Base-by-base conservation (phyloP, 805 yeast genomes). In the Jamesozyma piceae region DNA sequence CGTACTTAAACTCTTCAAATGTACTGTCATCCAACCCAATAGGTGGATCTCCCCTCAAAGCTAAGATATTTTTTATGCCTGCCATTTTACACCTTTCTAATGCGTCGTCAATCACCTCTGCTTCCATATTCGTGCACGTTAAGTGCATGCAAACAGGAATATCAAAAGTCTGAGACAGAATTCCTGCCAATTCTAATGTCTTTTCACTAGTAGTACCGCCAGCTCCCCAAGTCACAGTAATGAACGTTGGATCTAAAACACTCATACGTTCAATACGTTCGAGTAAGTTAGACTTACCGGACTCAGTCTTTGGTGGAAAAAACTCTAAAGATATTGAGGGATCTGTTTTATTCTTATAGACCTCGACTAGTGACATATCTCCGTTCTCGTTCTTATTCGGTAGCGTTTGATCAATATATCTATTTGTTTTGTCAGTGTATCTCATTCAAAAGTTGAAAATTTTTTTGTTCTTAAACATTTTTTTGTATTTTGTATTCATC, bases 141-240 rank as follows among this genome's bases (percentile, higher is more conserved):
- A 92, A 68, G 62, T 92, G 99, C 67, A 94, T 72, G 50, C 95
- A 89, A 0, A 95, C 87, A 3, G 96, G 87, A n/a, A 90, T 65
- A 3, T 82, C 81, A 45, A 89, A 69, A 38, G 80, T 86, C 37
- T 73, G 66, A 54, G 83, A 86, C 52, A 94, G 82, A 2, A 84
- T 73, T 20, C 76, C 68, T 1, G 96, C 95, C 44, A 92, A 69
- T 35, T 85, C 90, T 45, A 92, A 63, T 0, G 96, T 85, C 66
- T 87, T 88, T 38, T 77, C 82, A 37, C 90, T 78, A 9, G 97
- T 87, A 4, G 95, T 79, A 2, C 98, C 98, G 33, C 97, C 97
- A 4, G 98, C 97, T 28, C 97, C 98, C 97, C 97, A 92, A 0
- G 99, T 92, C 13, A 92, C 82, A 3, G 95, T 86, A 42, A 90